Percentiles rank a stretch among this genome's conserved stretches.
Conservation (phyloP, 2,329 filamentous ascomycete genomes). For the Aspergillus sclerotialis region DNA sequence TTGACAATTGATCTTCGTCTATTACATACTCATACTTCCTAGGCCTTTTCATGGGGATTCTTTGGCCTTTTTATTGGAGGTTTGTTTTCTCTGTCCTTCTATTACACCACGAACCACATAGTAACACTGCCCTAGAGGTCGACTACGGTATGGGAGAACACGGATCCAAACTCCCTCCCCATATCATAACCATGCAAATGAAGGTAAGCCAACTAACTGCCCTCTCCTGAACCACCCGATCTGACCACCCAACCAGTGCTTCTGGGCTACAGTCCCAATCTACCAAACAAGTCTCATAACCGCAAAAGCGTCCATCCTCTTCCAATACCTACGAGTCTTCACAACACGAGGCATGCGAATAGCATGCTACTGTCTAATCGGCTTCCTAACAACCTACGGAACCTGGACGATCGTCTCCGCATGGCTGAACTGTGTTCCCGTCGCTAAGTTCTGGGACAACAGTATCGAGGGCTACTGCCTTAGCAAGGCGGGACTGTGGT, state of each 20-base stretch:
- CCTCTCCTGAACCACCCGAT: neutral
- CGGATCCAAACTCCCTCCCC: slow-evolving; percentile 11
- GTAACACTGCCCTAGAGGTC: slow-evolving; percentile 14
- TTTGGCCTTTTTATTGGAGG: slow-evolving; percentile 23
- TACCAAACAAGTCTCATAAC: slow-evolving; percentile 27
- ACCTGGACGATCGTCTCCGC: slow-evolving; percentile 25
- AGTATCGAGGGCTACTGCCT: slow-evolving; percentile 26
- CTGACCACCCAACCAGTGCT: slow-evolving; percentile 11
- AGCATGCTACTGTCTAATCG: slow-evolving; percentile 27
- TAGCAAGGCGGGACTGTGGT: slow-evolving; percentile 35
- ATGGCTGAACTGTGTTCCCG: slow-evolving; percentile 24
- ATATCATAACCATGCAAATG: slow-evolving; percentile 17
- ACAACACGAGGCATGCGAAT: slow-evolving; percentile 22
- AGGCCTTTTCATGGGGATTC: slow-evolving; percentile 24
- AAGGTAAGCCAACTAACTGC: slow-evolving; percentile 10
- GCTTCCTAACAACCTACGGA: slow-evolving; percentile 24
- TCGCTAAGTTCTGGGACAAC: slow-evolving; percentile 23
- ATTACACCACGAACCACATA: too few relatives aligned
- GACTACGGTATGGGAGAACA: slow-evolving; percentile 24
- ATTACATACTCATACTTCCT: slow-evolving; percentile 1
- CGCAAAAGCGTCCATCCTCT: slow-evolving; percentile 29
- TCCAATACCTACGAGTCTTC: slow-evolving; percentile 31
- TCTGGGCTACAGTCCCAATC: slow-evolving; percentile 26
- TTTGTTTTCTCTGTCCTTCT: slow-evolving; percentile 7
- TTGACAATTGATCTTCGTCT: neutral